Conservation (phyloP, 176 grass and related monocot species). For the Pharus latifolius region DNA sequence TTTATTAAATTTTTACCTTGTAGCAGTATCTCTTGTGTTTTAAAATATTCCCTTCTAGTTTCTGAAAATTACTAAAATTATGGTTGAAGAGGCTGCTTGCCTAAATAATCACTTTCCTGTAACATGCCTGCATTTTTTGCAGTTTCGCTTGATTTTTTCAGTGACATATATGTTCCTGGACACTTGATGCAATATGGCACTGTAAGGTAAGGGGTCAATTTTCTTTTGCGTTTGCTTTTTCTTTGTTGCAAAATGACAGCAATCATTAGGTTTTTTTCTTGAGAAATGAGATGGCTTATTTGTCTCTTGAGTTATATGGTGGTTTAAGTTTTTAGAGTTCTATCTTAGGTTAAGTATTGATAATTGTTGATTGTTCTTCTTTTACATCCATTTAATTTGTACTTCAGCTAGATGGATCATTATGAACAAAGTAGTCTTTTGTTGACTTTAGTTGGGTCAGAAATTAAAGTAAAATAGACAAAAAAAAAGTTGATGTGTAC, state of each 20-base stretch:
- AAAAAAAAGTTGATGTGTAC: not conserved
- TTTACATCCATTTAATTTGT: not conserved
- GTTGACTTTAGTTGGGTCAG: not conserved
- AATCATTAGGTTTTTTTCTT: not conserved
- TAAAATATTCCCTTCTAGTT: not conserved
- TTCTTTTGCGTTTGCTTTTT: not conserved
- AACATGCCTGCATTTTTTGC: conserved; percentile 16
- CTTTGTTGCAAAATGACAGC: not conserved
- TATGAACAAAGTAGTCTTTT: not conserved
- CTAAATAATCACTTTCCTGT: conserved; percentile 20
- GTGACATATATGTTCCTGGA: conserved; percentile 57
- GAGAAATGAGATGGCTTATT: not conserved
- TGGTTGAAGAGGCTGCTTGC: not conserved
- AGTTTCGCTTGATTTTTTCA: conserved; percentile 96
- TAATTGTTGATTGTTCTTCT: not conserved
- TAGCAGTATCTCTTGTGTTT: not conserved
- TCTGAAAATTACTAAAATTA: not conserved
- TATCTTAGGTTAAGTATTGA: conserved; percentile 3
- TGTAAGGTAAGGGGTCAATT: conserved; percentile 27
- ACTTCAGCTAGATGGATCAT: not conserved
- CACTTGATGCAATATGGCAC: conserved; percentile 51
- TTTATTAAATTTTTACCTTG: too few species aligned
- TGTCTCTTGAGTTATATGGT: not conserved
- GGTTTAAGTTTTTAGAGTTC: not conserved
- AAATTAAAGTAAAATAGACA: not conserved